Evolutionary conservation across 179 eudicot species (phyloP), one percentile per base, ranked within the genome.

Genomic region (Actinidia chinensis): DNA sequence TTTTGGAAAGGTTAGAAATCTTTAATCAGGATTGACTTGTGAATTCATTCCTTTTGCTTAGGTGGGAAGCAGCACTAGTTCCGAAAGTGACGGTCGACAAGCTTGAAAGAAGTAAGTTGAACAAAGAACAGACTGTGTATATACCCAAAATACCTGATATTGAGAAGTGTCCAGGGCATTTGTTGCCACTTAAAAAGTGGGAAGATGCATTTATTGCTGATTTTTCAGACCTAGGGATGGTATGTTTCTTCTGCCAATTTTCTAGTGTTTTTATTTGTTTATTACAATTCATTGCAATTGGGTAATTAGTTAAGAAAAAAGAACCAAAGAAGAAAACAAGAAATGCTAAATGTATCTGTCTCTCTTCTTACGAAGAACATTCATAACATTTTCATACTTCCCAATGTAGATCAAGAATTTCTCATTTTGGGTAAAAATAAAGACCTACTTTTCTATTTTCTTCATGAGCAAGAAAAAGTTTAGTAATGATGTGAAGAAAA

Each of bases 61-160:
- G 98, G 90, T 93, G 97, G 98, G 98, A 95, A 85, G 92, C 96
- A 82, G 82, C 87, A 44, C 90, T 80, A 52, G 85, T 93, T 68
- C 98, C 98, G 3, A 92, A 94, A 78, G 99, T 96, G 78, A 92
- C 83, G 82, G 88, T 90, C 76, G 96, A 84, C 65, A 94, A 92
- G 87, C 89, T 89, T 56, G 85, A 87, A 73, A 84, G 79, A 73
- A 86, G 78, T 58, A 91, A 83, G 84, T 17, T 86, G 25, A 82
- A 75, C 42, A 86, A 83, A 79, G 93, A 92, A 78, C 99, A 93
- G 84, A 89, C 91, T 75, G 83, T 77, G 48, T 96, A 96, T 85
- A 93, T 96, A 93, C 98, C 98, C 23, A 83, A 79, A 46, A 93
- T 96, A 77, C 98, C 99, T 75, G 92, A 90, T 77, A 88, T 96